phyloP scores from a whole-genome alignment of 768 basidiomycete species.

The Rhizopogon vinicolor region DNA sequence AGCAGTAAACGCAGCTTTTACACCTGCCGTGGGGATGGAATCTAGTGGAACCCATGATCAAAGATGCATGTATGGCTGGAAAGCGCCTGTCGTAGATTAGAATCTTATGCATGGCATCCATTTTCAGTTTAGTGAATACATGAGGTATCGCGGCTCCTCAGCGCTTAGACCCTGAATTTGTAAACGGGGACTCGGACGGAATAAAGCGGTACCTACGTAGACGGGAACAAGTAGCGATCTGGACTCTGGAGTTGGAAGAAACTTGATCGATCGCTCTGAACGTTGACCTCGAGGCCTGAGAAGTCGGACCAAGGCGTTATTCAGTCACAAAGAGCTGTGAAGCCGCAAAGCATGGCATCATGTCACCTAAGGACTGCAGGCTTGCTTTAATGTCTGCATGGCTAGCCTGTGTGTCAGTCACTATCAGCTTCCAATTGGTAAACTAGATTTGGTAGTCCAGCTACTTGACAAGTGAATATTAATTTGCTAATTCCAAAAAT shows the following conservation, averaged over 20 bases:
- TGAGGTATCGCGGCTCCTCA: neutral
- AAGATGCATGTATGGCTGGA: neutral
- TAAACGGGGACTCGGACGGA: neutral
- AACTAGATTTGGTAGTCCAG: too few species aligned
- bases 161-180: neutral
- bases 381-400: too few species aligned
- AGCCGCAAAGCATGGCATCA: too few species aligned
- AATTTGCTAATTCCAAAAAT: neutral
- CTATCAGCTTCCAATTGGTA: too few species aligned
- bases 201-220: neutral
- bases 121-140: neutral
- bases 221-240: neutral
- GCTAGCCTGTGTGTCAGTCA: too few species aligned
- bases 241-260: too few species aligned
- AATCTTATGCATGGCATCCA: neutral
- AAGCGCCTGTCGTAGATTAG: neutral
- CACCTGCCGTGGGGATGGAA: neutral
- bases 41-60: neutral
- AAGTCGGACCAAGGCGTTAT: too few species aligned
- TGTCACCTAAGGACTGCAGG: too few species aligned
- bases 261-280: too few species aligned
- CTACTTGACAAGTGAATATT: neutral
- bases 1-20: neutral
- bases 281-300: too few species aligned
- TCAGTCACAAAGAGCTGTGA: too few species aligned